Evolutionary conservation across 495 filamentous ascomycete genomes (phyloP).

Genomic region (Penicillium canescens): DNA sequence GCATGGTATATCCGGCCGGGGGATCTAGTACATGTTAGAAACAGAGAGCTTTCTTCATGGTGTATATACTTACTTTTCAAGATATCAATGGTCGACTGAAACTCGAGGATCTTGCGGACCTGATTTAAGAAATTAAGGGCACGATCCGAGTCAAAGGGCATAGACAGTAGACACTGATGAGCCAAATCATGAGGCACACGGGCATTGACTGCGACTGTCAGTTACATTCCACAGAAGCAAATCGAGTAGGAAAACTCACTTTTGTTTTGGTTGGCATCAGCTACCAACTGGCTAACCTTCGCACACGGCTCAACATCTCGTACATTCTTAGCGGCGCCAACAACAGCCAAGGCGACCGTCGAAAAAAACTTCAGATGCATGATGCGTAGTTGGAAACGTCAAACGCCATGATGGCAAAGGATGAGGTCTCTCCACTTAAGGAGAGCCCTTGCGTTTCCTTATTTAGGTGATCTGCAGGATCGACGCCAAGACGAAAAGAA

Average conservation of each 20-base stretch:
- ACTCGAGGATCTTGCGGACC: constrained; percentile 56
- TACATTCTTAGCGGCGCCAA: constrained; percentile 11
- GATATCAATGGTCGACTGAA: constrained; percentile 56
- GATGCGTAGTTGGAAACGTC: constrained; percentile 8
- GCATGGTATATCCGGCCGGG: constrained; percentile 55
- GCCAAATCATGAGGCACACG: constrained; percentile 31
- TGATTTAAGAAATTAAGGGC: constrained; percentile 53
- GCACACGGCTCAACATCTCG: constrained; percentile 28
- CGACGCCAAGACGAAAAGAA: constrained; percentile 19
- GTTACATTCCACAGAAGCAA: neutral
- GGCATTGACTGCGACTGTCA: constrained; percentile 21
- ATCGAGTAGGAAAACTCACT: constrained; percentile 9
- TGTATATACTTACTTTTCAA: constrained; percentile 34
- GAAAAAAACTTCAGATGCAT: constrained; percentile 22
- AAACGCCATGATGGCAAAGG: neutral
- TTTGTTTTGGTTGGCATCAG: constrained; percentile 17
- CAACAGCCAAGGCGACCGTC: constrained; percentile 14
- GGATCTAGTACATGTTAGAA: constrained; percentile 34
- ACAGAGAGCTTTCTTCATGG: neutral
- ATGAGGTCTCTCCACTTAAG: constrained; percentile 19
- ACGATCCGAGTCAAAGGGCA: constrained; percentile 55
- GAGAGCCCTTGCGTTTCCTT: constrained; percentile 28
- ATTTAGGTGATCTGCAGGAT: constrained; percentile 25
- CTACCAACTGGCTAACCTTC: constrained; percentile 19
- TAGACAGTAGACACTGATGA: constrained; percentile 53